Conservation (phyloP, 2,329 filamentous ascomycete genomes). For the Monilinia fructicola region DNA sequence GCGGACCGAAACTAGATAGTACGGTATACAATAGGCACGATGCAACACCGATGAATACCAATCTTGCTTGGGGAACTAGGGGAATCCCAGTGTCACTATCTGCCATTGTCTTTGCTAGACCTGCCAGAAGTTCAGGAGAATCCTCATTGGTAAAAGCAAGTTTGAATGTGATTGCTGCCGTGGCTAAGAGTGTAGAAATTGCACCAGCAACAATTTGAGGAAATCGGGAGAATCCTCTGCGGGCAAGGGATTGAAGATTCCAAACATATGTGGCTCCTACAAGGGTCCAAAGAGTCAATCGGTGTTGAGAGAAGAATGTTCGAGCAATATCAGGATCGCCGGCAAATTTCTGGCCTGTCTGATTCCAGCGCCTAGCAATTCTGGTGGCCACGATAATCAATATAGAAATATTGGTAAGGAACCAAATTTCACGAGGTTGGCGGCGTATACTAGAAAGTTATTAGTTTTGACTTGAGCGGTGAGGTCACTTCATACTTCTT, state of each 20-base stretch:
- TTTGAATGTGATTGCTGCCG: conserved; percentile 77
- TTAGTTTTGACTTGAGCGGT: conserved; percentile 15
- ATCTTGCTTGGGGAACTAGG: conserved; percentile 42
- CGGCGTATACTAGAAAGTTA: conserved; percentile 31
- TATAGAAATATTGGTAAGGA: conserved; percentile 38
- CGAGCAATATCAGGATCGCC: conserved; percentile 87
- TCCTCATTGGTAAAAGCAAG: conserved; percentile 84
- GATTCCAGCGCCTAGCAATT: conserved; percentile 81
- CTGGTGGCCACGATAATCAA: conserved; percentile 62
- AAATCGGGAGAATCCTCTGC: conserved; percentile 34
- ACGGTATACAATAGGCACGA: conserved; percentile 41
- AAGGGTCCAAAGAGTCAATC: conserved; percentile 70
- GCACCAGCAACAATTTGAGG: conserved; percentile 36
- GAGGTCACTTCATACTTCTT: conserved; percentile 41
- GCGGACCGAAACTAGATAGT: conserved; percentile 47
- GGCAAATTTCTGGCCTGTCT: conserved; percentile 94
- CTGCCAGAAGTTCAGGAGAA: conserved; percentile 73
- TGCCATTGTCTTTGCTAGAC: conserved; percentile 41
- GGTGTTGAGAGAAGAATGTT: conserved; percentile 62
- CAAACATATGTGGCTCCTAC: conserved; percentile 68
- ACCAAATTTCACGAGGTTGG: conserved; percentile 22
- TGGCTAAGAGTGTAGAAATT: conserved; percentile 46
- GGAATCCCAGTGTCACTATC: conserved; percentile 33
- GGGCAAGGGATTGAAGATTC: conserved; percentile 37
- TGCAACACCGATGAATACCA: conserved; percentile 49